A percentile compares a stretch with the other conserved stretches of the same genome.
Conservation (phyloP, 192 early-diverging fungal genomes). For the Coemansia sp. region DNA sequence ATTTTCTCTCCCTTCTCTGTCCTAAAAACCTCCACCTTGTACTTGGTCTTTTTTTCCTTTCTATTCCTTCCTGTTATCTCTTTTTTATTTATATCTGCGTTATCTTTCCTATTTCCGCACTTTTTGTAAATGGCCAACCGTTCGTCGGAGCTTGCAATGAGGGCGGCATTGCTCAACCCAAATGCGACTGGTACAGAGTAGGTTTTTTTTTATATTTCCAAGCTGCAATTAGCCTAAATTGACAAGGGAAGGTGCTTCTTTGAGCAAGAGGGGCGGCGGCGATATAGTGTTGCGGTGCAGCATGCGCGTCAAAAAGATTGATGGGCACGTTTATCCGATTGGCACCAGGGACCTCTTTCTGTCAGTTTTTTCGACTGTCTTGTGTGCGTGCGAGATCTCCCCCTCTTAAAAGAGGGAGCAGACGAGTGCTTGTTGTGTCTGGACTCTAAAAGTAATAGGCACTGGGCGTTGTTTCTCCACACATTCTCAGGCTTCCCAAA, state of each 20-base stretch:
- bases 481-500: too few species aligned
- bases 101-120: not conserved
- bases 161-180: slow-evolving; percentile 42
- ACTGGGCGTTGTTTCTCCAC: too few species aligned
- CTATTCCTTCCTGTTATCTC: not conserved
- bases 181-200: slow-evolving; percentile 36
- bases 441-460: too few species aligned
- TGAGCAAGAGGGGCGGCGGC: too few species aligned
- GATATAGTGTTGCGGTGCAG: too few species aligned
- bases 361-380: too few species aligned
- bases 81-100: not conserved
- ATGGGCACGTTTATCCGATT: too few species aligned
- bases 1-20: not conserved
- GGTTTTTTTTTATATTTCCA: not conserved
- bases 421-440: too few species aligned
- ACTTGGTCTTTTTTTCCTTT: not conserved
- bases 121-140: slow-evolving; percentile 25
- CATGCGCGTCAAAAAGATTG: too few species aligned
- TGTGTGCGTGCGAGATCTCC: too few species aligned
- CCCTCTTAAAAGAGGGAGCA: too few species aligned
- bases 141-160: slow-evolving; percentile 49
- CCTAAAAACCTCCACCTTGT: not conserved
- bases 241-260: not conserved
- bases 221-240: not conserved
- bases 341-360: too few species aligned